Evolutionary conservation across 179 eudicot genomes (phyloP).

Genomic region (Pouteria campechiana): DNA sequence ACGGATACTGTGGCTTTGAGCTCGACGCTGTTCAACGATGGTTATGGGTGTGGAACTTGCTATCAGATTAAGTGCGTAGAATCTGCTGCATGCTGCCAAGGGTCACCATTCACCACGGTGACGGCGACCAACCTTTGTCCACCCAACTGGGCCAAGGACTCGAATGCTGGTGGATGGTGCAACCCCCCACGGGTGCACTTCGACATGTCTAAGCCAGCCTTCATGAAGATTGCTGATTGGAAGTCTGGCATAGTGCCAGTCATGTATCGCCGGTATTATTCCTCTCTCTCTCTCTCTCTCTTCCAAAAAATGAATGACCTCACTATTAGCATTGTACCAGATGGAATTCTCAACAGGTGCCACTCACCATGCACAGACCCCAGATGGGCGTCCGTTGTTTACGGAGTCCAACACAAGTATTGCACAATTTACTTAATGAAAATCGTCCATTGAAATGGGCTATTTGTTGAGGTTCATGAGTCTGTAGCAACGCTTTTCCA

Average conservation of each 20-base stretch:
- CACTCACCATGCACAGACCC: too few relatives aligned
- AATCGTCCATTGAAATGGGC: too few relatives aligned
- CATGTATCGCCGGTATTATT: constrained; percentile 47
- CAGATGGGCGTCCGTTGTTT: too few relatives aligned
- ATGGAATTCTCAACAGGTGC: too few relatives aligned
- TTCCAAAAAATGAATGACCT: too few relatives aligned
- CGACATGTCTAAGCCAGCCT: constrained; percentile 71
- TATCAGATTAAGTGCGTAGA: constrained; percentile 45
- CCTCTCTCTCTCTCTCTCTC: background rate
- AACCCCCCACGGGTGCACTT: constrained; percentile 78
- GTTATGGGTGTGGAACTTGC: constrained; percentile 61
- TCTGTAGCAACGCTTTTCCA: too few relatives aligned
- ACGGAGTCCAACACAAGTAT: too few relatives aligned
- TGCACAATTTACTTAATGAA: too few relatives aligned
- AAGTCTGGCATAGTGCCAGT: constrained; percentile 74
- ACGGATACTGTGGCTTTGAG: constrained; percentile 65
- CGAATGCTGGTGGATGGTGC: constrained; percentile 80
- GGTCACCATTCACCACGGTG: constrained; percentile 23
- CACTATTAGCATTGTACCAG: too few relatives aligned
- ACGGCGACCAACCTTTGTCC: constrained; percentile 83
- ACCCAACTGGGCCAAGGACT: constrained; percentile 46
- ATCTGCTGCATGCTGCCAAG: constrained; percentile 37
- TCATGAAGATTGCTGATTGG: constrained; percentile 49
- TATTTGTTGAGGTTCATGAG: too few relatives aligned
- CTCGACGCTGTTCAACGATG: constrained; percentile 54